Conservation (phyloP, 352 stramenopile genomes). For the Pythium scleroteichum region DNA sequence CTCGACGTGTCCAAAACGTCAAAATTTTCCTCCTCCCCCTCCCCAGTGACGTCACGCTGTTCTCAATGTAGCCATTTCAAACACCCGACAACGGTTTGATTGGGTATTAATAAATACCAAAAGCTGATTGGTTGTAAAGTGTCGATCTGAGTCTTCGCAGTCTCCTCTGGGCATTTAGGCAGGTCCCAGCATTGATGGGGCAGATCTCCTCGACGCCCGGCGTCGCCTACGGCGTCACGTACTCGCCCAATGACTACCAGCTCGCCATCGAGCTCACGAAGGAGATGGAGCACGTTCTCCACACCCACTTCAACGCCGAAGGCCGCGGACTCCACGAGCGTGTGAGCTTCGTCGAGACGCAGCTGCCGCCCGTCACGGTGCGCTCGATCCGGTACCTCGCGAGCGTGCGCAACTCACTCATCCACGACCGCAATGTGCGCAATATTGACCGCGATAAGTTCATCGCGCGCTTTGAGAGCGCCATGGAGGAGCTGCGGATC, state of each 20-base stretch:
- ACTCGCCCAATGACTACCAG: conserved; percentile 77
- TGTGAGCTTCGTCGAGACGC: conserved; percentile 44
- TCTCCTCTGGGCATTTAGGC: background rate
- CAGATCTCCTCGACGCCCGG: conserved; percentile 15
- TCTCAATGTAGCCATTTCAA: conserved; percentile 12
- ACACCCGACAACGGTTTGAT: background rate
- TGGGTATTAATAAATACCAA: conserved; percentile 4
- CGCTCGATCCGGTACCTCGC: conserved; percentile 77
- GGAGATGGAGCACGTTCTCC: conserved; percentile 72
- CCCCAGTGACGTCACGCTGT: background rate
- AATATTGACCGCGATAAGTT: conserved; percentile 64
- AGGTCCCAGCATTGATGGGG: conserved; percentile 10
- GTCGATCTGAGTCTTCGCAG: too few relatives aligned
- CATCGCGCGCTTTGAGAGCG: conserved; percentile 59
- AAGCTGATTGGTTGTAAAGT: too few relatives aligned
- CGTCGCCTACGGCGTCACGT: conserved; percentile 27
- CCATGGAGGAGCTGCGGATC: conserved; percentile 61
- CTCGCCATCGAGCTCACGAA: conserved; percentile 83
- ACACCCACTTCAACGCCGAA: conserved; percentile 59
- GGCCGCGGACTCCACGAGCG: conserved; percentile 79
- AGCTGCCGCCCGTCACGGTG: conserved; percentile 51
- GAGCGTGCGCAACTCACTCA: conserved; percentile 79
- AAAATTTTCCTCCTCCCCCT: background rate
- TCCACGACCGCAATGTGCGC: conserved; percentile 71
- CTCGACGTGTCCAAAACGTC: background rate